Evolutionary conservation across 2,329 filamentous ascomycete species (phyloP).

Genomic region (Penicillium brasilianum): DNA sequence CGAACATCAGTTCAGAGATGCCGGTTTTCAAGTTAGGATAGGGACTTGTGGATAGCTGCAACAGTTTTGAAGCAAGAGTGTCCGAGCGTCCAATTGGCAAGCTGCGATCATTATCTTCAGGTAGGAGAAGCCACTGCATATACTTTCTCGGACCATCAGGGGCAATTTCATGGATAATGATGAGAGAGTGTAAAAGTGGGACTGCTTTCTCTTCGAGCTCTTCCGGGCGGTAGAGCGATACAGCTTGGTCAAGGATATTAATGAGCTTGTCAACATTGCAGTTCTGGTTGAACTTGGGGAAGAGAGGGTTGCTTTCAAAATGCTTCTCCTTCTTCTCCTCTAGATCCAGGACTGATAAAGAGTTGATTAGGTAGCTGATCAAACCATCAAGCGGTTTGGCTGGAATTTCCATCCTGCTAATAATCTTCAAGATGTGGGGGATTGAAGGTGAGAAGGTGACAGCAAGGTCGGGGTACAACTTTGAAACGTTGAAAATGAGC

Average conservation of each 20-base stretch:
- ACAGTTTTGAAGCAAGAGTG: conserved; percentile 74
- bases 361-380: conserved; percentile 75
- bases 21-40: conserved; percentile 74
- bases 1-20: conserved; percentile 81
- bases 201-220: conserved; percentile 75
- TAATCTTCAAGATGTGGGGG: conserved; percentile 70
- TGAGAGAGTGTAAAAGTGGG: conserved; percentile 75
- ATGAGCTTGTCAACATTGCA: conserved; percentile 69
- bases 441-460: conserved; percentile 70
- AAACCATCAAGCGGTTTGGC: conserved; percentile 74
- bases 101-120: conserved; percentile 75
- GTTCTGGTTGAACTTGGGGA: conserved; percentile 66
- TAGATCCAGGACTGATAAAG: conserved; percentile 78
- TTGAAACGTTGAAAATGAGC: conserved; percentile 84
- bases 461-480: conserved; percentile 69
- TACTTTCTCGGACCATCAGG: conserved; percentile 65
- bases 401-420: conserved; percentile 65
- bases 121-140: conserved; percentile 73
- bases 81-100: conserved; percentile 76
- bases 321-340: conserved; percentile 57
- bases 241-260: conserved; percentile 70
- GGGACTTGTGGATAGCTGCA: conserved; percentile 77
- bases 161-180: conserved; percentile 71
- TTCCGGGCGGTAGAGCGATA: conserved; percentile 65
- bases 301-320: conserved; percentile 60